phyloP scores from a whole-genome alignment of 352 stramenopile genomes.

The Phytophthora pluvialis region DNA sequence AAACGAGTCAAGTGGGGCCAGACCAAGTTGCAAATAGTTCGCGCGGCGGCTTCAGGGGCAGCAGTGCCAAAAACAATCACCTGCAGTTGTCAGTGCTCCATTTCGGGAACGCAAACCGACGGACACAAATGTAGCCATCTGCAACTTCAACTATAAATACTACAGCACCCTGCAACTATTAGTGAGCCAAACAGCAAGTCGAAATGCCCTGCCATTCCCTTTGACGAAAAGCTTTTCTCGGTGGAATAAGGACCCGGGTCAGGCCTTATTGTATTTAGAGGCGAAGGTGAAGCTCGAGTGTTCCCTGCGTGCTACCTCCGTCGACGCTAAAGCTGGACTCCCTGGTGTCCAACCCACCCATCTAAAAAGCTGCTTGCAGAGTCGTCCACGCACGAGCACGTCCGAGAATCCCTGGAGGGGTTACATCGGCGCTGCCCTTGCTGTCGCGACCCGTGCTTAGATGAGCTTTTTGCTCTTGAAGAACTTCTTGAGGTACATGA shows the following conservation, averaged over 20 bases:
- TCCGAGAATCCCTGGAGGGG: background rate
- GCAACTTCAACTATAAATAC: conserved; percentile 37
- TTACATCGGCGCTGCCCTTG: background rate
- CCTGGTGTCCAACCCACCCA: conserved; percentile 7
- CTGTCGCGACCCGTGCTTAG: conserved; percentile 37
- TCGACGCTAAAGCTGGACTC: conserved; percentile 9
- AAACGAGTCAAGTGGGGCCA: background rate
- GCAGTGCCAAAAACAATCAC: conserved; percentile 1
- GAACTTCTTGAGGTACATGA: conserved; percentile 92
- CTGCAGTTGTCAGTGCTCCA: conserved; percentile 9
- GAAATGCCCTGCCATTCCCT: background rate
- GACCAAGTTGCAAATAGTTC: conserved; percentile 30
- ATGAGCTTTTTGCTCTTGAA: conserved; percentile 95
- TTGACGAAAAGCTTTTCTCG: conserved; percentile 1
- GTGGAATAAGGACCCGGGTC: conserved; percentile 16
- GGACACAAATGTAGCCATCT: conserved; percentile 26
- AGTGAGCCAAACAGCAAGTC: background rate
- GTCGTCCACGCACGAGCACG: background rate
- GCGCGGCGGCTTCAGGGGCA: background rate
- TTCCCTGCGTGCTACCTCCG: background rate
- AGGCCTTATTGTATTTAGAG: conserved; percentile 28
- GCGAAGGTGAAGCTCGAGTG: conserved; percentile 1
- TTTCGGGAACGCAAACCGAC: conserved; percentile 27
- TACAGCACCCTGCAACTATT: too few species aligned
- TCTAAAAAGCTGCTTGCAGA: conserved; percentile 17